phyloP scores from a whole-genome alignment of 495 filamentous ascomycete genomes.

The Penicillium desertorum region DNA sequence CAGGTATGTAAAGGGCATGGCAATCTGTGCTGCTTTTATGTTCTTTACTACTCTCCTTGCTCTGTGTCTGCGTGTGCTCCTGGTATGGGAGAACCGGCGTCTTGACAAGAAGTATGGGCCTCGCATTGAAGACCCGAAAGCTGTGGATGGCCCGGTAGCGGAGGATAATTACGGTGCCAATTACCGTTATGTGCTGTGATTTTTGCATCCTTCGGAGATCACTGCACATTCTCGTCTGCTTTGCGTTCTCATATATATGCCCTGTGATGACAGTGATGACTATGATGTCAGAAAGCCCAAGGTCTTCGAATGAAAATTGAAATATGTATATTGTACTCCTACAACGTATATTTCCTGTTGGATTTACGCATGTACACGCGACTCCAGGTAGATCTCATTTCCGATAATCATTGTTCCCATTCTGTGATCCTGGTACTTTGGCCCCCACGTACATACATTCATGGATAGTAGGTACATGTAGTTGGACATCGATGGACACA shows the following conservation, averaged over 20 bases:
- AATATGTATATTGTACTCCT: neutral
- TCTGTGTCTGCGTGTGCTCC: slow-evolving; percentile 51
- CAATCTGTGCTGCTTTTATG: slow-evolving; percentile 70
- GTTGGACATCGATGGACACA: neutral
- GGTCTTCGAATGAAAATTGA: neutral
- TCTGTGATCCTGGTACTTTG: neutral
- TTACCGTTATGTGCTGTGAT: slow-evolving; percentile 49
- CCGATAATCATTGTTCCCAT: neutral
- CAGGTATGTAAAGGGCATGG: slow-evolving; percentile 66
- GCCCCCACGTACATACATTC: neutral
- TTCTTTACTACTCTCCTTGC: slow-evolving; percentile 63
- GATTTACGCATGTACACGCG: neutral
- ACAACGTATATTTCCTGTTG: neutral
- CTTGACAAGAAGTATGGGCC: slow-evolving; percentile 54
- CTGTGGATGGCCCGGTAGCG: slow-evolving; percentile 23
- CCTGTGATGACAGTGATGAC: neutral
- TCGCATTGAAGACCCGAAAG: slow-evolving; percentile 22
- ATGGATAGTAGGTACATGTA: no score
- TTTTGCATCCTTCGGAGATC: neutral
- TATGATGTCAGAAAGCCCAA: neutral
- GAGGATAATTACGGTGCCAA: slow-evolving; percentile 55
- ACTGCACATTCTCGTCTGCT: neutral
- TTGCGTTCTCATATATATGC: neutral
- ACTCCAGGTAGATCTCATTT: neutral
- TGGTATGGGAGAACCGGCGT: slow-evolving; percentile 62